Percentiles rank a stretch among this genome's conserved stretches.
Evolutionary conservation across 352 stramenopile genomes (phyloP).

Genomic region (Phytophthora syringae): DNA sequence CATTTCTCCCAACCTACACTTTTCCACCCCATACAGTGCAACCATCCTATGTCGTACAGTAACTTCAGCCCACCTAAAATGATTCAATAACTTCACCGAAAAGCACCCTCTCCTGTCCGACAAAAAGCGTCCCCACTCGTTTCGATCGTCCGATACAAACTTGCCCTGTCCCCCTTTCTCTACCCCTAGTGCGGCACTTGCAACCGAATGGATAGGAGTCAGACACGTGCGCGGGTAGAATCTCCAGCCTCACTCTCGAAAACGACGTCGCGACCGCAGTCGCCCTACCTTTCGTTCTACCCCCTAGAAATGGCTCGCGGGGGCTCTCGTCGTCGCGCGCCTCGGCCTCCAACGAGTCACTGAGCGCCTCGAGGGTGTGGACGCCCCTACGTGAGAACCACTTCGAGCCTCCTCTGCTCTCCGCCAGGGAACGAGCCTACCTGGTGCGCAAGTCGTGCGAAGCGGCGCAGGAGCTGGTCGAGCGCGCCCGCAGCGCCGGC

Average conservation of each 20-base stretch:
- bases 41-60: too few relatives aligned
- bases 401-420: conserved; percentile 76
- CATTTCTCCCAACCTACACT: conserved; percentile 2
- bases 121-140: conserved; percentile 2
- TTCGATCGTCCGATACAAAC: neutral
- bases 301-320: conserved; percentile 25
- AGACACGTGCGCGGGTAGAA: conserved; percentile 3
- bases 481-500: conserved; percentile 63
- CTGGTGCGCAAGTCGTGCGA: conserved; percentile 85
- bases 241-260: conserved; percentile 37
- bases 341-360: conserved; percentile 6
- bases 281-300: conserved; percentile 13
- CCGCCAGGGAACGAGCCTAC: conserved; percentile 69
- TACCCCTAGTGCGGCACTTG: conserved; percentile 8
- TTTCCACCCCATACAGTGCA: too few relatives aligned
- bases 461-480: conserved; percentile 78
- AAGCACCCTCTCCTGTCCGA: conserved; percentile 11
- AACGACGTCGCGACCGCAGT: conserved; percentile 23
- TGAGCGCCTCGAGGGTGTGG: conserved; percentile 43
- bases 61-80: too few relatives aligned
- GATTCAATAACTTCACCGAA: too few relatives aligned
- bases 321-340: conserved; percentile 22
- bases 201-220: conserved; percentile 21
- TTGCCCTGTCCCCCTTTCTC: neutral
- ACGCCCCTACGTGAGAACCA: conserved; percentile 79